phyloP scores from a whole-genome alignment of 1,139 yeast species.

The Diutina neorugosa region DNA sequence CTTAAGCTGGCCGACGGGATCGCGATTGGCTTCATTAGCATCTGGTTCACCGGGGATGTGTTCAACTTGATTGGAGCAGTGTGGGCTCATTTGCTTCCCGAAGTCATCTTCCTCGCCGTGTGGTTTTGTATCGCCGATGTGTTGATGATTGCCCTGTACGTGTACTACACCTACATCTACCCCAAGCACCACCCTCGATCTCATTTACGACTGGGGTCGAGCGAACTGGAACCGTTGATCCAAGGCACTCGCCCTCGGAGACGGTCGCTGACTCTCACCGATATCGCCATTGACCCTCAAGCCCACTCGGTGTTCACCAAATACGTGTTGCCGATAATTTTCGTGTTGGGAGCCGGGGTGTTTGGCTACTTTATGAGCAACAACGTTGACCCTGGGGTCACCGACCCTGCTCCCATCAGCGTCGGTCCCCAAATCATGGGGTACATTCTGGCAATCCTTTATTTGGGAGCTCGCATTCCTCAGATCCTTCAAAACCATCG shows the following conservation, averaged over 20 bases:
- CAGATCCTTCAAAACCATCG: slow-evolving; percentile 63
- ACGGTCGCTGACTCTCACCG: slow-evolving; percentile 32
- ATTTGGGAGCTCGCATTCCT: slow-evolving; percentile 69
- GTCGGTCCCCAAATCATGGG: slow-evolving; percentile 63
- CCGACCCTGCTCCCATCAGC: slow-evolving; percentile 12
- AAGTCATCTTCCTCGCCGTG: slow-evolving; percentile 54
- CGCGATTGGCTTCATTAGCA: slow-evolving; percentile 52
- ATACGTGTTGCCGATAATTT: slow-evolving; percentile 46
- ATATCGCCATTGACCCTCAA: slow-evolving; percentile 31
- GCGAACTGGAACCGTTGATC: not conserved
- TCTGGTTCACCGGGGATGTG: slow-evolving; percentile 69
- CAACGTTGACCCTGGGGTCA: not conserved
- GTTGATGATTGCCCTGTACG: slow-evolving; percentile 48
- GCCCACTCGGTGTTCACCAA: slow-evolving; percentile 34
- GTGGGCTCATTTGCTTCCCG: slow-evolving; percentile 63
- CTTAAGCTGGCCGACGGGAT: slow-evolving; percentile 70
- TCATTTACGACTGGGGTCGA: not conserved
- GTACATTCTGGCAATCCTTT: slow-evolving; percentile 55
- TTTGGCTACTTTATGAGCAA: slow-evolving; percentile 45
- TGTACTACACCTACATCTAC: slow-evolving; percentile 39
- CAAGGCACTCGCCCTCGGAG: slow-evolving; percentile 10
- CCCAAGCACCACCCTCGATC: slow-evolving; percentile 19
- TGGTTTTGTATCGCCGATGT: slow-evolving; percentile 69
- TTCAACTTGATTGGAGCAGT: slow-evolving; percentile 57
- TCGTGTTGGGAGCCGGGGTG: slow-evolving; percentile 59